A percentile compares a stretch with the other conserved stretches of the same genome.
phyloP scores from a whole-genome alignment of 345 rosid species.

The Boechera stricta region DNA sequence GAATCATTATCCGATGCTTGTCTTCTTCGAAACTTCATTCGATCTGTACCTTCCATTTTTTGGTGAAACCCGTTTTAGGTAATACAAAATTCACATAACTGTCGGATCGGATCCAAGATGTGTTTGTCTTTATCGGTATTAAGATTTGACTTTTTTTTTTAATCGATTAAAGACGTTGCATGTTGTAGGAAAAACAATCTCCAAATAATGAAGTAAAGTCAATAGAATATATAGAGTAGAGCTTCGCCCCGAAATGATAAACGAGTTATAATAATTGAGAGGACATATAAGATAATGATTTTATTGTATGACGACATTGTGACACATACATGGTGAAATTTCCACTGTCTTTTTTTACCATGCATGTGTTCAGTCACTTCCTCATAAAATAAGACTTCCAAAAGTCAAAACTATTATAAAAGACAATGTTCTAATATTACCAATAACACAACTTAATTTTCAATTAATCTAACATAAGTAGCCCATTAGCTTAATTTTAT shows the following conservation, averaged over 20 bases:
- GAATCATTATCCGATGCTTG: constrained; percentile 12
- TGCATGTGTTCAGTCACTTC: constrained; percentile 15
- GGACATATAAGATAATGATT: not conserved
- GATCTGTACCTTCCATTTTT: not conserved
- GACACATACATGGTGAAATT: constrained; percentile 28
- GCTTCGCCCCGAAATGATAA: not conserved
- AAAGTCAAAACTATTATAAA: not conserved
- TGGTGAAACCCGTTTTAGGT: not conserved
- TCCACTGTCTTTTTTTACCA: not conserved
- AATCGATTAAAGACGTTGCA: not conserved
- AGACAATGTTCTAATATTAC: not conserved
- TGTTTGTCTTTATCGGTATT: constrained; percentile 2
- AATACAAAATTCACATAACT: not conserved
- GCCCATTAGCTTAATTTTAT: not conserved
- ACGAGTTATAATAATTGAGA: constrained; percentile 22
- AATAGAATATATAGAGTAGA: not conserved
- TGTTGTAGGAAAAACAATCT: constrained; percentile 1
- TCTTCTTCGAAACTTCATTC: constrained; percentile 24
- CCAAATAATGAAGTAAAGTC: not conserved
- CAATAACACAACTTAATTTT: not conserved
- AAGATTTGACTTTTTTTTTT: not conserved
- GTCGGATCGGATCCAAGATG: constrained; percentile 20
- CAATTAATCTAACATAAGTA: no score
- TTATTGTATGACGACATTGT: constrained; percentile 36
- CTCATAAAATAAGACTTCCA: not conserved